These are phyloP conservation scores for Blastobotrys indianensis DNA, from an alignment of 1,139 yeast genomes.

Conservation along the genomic window DNA sequence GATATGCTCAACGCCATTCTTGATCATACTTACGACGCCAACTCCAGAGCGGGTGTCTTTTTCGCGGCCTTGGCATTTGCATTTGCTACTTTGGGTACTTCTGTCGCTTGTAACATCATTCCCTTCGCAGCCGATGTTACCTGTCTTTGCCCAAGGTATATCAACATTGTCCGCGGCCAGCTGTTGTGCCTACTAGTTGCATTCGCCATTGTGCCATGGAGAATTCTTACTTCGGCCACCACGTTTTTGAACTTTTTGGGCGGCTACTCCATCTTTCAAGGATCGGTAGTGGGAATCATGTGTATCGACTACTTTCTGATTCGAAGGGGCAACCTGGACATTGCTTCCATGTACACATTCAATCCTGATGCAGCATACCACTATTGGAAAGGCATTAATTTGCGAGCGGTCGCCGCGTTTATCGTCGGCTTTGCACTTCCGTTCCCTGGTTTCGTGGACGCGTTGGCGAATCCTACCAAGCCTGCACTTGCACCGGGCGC, in stretches of 20 bases:
- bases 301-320: slow-evolving; percentile 29
- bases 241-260: slow-evolving; percentile 32
- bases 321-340: slow-evolving; percentile 26
- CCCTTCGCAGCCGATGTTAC: slow-evolving; percentile 57
- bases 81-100: slow-evolving; percentile 73
- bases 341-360: slow-evolving; percentile 25
- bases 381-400: slow-evolving; percentile 37
- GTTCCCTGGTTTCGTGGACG: slow-evolving; percentile 32
- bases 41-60: slow-evolving; percentile 66
- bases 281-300: slow-evolving; percentile 32
- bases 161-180: slow-evolving; percentile 46
- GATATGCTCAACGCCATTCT: slow-evolving; percentile 31
- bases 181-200: slow-evolving; percentile 26
- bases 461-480: slow-evolving; percentile 8
- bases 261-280: slow-evolving; percentile 34
- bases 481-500: slow-evolving; percentile 14
- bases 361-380: slow-evolving; percentile 28
- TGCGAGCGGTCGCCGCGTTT: slow-evolving; percentile 34
- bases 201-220: slow-evolving; percentile 35
- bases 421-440: slow-evolving; percentile 29
- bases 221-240: slow-evolving; percentile 31
- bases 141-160: slow-evolving; percentile 48
- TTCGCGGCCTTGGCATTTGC: slow-evolving; percentile 67
- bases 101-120: slow-evolving; percentile 55
- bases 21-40: slow-evolving; percentile 27